Base-by-base conservation (phyloP, 1,139 yeast genomes). In the Geotrichum histeridarum region DNA sequence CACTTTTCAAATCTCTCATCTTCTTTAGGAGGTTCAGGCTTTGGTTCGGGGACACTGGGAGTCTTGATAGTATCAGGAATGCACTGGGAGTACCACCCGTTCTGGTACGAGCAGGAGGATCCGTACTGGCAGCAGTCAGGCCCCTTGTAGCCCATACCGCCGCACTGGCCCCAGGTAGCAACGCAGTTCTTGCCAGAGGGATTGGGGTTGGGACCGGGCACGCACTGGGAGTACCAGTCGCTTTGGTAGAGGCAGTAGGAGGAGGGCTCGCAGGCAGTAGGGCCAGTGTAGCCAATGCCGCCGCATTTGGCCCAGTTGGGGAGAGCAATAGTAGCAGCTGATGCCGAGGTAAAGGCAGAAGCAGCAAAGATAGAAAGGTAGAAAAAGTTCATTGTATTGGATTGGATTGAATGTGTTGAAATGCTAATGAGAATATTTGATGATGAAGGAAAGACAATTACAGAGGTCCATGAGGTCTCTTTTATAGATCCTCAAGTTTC, bases 181-280 rank as follows among this genome's bases (percentile, higher is more conserved):
- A 37, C 39, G 15, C 39, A 37, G 18, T 14, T 37, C 17, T 37
- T 37, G 27, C 27, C 27, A 3, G 27, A 22, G 27, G 27, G 27
- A 37, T 37, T n/a, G n/a, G 39, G 39, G 15, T 37, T 30, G 3
- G 30, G 39, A n/a, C 35, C 48, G 8, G 57, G 57, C 2, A 54
- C 1, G 30, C 57, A 54, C 27, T 55, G 57, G 14, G 51, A 55
- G 37, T 52, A 55, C 42, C 42, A 55, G n/a, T 54, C 55, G 35
- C 50, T 55, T 27, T 36, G 44, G 30, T 1, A 30, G 14, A 11
- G 38, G 37, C 54, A 51, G n/a, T 27, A 17, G n/a, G 54, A 33
- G n/a, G 57, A 55, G 11, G 54, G 14, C 18, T 42, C 41, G 31
- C 57, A 54, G 36, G 57, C 54, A 15, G 57, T 55, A 37, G 55